These are phyloP conservation scores for Hortaea sp. DNA, from an alignment of 2,329 filamentous ascomycete genomes.

Conservation along the genomic window DNA sequence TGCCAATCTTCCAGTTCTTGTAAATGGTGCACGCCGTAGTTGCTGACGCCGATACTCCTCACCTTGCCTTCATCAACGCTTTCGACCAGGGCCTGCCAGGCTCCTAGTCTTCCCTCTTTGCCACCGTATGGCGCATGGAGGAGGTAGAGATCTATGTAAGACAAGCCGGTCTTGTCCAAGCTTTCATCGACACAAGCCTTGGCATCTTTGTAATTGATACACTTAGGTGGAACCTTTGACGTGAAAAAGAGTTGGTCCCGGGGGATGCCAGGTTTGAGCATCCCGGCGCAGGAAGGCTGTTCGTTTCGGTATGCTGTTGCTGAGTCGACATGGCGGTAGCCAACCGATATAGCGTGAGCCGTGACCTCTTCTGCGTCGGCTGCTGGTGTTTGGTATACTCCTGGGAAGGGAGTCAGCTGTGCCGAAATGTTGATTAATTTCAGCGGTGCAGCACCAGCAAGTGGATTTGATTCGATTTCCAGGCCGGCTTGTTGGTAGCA, in stretches of 20 bases:
- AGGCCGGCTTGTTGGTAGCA: background rate
- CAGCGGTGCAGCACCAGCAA: background rate
- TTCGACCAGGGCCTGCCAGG: constrained; percentile 46
- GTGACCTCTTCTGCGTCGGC: constrained; percentile 49
- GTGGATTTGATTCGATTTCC: background rate
- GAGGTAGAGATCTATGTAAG: constrained; percentile 38
- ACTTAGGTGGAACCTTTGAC: constrained; percentile 43
- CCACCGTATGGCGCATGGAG: constrained; percentile 46
- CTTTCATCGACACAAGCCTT: constrained; percentile 55
- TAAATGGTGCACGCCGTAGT: constrained; percentile 47
- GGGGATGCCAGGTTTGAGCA: constrained; percentile 41
- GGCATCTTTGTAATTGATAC: constrained; percentile 53
- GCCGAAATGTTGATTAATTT: background rate
- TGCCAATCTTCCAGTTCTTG: constrained; percentile 45
- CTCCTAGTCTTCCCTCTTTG: constrained; percentile 38
- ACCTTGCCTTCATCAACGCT: constrained; percentile 43
- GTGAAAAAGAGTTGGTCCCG: constrained; percentile 53
- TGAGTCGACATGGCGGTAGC: constrained; percentile 53
- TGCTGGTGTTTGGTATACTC: constrained; percentile 38
- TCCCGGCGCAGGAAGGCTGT: constrained; percentile 42
- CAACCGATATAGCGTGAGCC: constrained; percentile 44
- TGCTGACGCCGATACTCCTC: constrained; percentile 43
- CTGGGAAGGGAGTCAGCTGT: background rate
- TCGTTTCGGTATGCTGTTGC: constrained; percentile 51
- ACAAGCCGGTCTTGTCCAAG: constrained; percentile 46